A percentile compares a stretch with the other conserved stretches of the same genome.
These are phyloP conservation scores for Didymella arachidicola DNA, from an alignment of 2,329 filamentous ascomycete species.

Conservation along the genomic window DNA sequence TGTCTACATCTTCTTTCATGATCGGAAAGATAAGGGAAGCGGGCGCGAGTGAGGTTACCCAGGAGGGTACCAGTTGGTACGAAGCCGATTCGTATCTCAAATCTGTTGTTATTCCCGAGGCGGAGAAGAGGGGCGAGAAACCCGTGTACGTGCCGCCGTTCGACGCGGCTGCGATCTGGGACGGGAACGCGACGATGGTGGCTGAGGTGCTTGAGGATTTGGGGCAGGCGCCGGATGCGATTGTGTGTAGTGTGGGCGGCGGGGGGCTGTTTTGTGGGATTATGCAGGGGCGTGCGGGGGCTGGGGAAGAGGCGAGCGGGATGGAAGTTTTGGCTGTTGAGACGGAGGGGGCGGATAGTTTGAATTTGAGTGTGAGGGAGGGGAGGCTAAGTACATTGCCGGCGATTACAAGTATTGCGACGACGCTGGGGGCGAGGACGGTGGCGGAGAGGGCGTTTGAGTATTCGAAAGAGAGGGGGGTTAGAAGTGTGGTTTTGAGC, in stretches of 20 bases:
- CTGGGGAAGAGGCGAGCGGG: background rate
- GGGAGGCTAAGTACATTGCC: constrained; percentile 67
- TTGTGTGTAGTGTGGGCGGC: constrained; percentile 79
- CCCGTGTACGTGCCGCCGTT: constrained; percentile 71
- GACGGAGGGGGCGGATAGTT: constrained; percentile 75
- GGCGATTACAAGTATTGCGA: constrained; percentile 76
- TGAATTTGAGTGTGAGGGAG: constrained; percentile 66
- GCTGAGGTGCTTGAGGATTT: constrained; percentile 55
- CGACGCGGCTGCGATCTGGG: constrained; percentile 70
- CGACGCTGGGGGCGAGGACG: constrained; percentile 71
- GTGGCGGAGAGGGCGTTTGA: constrained; percentile 72
- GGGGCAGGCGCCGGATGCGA: constrained; percentile 63
- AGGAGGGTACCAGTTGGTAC: constrained; percentile 69
- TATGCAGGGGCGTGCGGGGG: constrained; percentile 55
- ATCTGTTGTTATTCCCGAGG: constrained; percentile 58
- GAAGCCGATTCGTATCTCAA: constrained; percentile 72
- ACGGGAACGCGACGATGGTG: constrained; percentile 66
- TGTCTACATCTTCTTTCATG: constrained; percentile 70
- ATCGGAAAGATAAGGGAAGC: constrained; percentile 71
- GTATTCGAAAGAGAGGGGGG: constrained; percentile 59
- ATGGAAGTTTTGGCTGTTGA: constrained; percentile 72
- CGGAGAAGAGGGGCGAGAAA: constrained; percentile 18
- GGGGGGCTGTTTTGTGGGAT: constrained; percentile 79
- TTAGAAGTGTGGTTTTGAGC: constrained; percentile 68
- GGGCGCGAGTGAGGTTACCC: constrained; percentile 69